Evolutionary conservation across 495 filamentous ascomycete genomes (phyloP), one percentile per base, ranked within the genome.

Genomic region (Trichoderma asperelloides): DNA sequence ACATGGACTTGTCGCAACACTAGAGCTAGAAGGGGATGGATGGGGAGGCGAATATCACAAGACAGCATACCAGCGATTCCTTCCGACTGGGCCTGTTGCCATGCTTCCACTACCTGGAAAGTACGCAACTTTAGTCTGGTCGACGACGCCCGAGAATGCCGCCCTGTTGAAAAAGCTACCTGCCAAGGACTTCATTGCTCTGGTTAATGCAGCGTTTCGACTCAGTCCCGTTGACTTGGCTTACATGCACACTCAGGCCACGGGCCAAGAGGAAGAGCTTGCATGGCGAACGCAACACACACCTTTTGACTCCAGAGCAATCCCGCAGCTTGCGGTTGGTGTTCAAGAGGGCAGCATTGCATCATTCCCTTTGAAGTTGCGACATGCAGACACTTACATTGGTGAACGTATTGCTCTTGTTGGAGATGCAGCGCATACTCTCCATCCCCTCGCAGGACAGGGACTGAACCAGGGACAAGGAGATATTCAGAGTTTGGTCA

Each of bases 181-280:
- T 1, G 67, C 83, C 0, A 78, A 80, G 12, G 89, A 96, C 71
- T 96, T 98, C 73, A 78, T 89, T 6, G 88, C 92, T 11, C 89
- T 93, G 85, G 89, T 98, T 60, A 98, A 98, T 74, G 92, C 94
- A 1, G 96, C 91, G 13, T 97, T 99, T 81, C 87, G 93, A 1
- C 84, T 99, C 21, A 82, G 80, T 45, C 82, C 88, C 65, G 86
- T 88, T 0, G 95, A 99, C 76, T 78, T 98, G 7, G 82, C 80
- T 15, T 97, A 90, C 76, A 89, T 97, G 88, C 82, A 88, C 79
- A 75, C 83, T 74, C 72, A 87, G 62, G 71, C 74, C 18, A 78
- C 83, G 0, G 85, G 84, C 0, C 89, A 96, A 68, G 81, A 83
- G 18, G 86, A 87, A 16, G 95, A 99, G 75, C 80, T 95, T 27